Percentiles rank a stretch among this genome's conserved stretches.
Evolutionary conservation across 2,329 filamentous ascomycete species (phyloP).

Genomic region (Sarocladium strictum): DNA sequence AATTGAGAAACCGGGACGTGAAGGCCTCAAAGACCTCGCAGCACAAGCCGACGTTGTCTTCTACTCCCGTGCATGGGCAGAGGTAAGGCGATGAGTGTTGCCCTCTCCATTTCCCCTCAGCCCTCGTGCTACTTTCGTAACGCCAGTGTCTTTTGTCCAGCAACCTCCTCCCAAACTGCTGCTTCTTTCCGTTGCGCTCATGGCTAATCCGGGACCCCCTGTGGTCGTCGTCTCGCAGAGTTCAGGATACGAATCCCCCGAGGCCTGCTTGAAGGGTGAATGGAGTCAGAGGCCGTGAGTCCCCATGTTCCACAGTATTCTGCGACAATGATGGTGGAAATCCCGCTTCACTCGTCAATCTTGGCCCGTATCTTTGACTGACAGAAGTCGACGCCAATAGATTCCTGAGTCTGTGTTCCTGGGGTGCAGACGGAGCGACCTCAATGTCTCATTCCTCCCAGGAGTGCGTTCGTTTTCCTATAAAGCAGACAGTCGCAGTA

Average conservation of each 20-base stretch:
- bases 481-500: constrained; percentile 35
- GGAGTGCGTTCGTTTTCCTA: constrained; percentile 30
- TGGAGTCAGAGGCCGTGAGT: constrained; percentile 38
- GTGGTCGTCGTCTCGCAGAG: constrained; percentile 17
- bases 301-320: too few relatives aligned
- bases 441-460: constrained; percentile 23
- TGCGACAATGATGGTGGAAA: too few relatives aligned
- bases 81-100: constrained; percentile 45
- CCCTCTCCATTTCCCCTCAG: not conserved
- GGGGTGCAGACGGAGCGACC: constrained; percentile 47
- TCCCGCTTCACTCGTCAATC: not conserved
- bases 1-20: constrained; percentile 61
- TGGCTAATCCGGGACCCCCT: not conserved
- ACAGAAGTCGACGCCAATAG: constrained; percentile 21
- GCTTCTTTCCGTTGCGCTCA: not conserved
- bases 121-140: not conserved
- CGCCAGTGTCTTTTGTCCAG: not conserved
- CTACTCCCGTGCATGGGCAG: constrained; percentile 66
- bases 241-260: constrained; percentile 37
- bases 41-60: constrained; percentile 64
- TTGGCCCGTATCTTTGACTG: not conserved
- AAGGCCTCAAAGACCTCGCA: constrained; percentile 53
- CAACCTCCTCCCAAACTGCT: not conserved
- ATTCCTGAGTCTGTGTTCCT: constrained; percentile 49
- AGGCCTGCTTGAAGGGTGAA: constrained; percentile 45